Conservation (phyloP, 2,329 filamentous ascomycete genomes). For the Neobulgaria alba region DNA sequence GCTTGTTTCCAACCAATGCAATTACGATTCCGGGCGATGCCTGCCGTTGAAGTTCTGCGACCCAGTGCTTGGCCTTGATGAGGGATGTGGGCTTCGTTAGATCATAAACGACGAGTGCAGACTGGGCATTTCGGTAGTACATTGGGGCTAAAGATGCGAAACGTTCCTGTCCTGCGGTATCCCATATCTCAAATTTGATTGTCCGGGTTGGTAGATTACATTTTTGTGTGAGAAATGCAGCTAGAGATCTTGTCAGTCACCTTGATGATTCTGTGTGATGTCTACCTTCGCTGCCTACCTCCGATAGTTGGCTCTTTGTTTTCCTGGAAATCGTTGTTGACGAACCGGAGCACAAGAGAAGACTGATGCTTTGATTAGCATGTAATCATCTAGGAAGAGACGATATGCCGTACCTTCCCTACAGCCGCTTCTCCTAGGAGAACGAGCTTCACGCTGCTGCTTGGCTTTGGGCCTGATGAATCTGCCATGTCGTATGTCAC, state of each 20-base stretch:
- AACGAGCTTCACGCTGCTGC: conserved; percentile 99
- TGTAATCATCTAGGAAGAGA: not conserved
- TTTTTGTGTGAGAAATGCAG: conserved; percentile 97
- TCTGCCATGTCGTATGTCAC: conserved; percentile 53
- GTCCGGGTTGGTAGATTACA: conserved; percentile 90
- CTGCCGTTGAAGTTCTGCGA: conserved; percentile 92
- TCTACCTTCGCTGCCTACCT: conserved; percentile 48
- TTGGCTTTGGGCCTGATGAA: conserved; percentile 76
- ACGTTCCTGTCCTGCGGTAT: conserved; percentile 94
- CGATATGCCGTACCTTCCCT: conserved; percentile 67
- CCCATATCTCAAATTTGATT: conserved; percentile 95
- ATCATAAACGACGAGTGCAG: conserved; percentile 96
- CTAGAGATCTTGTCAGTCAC: conserved; percentile 38
- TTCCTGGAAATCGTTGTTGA: conserved; percentile 99
- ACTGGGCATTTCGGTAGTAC: conserved; percentile 99
- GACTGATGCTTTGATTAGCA: conserved; percentile 48
- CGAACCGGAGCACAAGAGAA: conserved; percentile 93
- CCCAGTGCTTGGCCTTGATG: conserved; percentile 97
- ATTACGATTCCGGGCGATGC: conserved; percentile 95
- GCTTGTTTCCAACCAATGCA: conserved; percentile 92
- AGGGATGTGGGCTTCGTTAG: conserved; percentile 94
- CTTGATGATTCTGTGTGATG: not conserved
- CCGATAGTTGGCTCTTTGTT: conserved; percentile 99
- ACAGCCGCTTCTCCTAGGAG: conserved; percentile 95
- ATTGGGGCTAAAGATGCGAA: conserved; percentile 95